phyloP scores from a whole-genome alignment of 805 yeast species.

The Wickerhamomyces rabaulensis region DNA sequence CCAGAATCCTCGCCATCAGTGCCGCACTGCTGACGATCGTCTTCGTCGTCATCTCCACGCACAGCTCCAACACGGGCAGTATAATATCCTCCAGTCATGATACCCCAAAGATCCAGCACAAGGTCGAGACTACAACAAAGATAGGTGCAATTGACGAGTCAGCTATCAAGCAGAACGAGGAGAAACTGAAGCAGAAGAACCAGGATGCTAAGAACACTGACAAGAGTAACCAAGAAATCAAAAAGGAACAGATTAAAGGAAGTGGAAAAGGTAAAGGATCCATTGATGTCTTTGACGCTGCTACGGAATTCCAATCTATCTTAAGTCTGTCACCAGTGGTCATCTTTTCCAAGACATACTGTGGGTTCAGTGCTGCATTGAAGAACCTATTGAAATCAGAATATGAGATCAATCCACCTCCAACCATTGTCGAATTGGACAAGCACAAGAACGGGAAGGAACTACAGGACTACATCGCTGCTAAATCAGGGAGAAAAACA shows the following conservation, averaged over 20 bases:
- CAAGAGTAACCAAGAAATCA: background rate
- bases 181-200: conserved; percentile 18
- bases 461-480: conserved; percentile 67
- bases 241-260: conserved; percentile 6
- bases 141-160: conserved; percentile 35
- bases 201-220: conserved; percentile 7
- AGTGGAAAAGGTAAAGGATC: background rate
- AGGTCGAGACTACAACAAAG: conserved; percentile 13
- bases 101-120: conserved; percentile 1
- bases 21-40: conserved; percentile 33
- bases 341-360: conserved; percentile 47
- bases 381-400: conserved; percentile 59
- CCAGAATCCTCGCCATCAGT: conserved; percentile 36
- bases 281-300: conserved; percentile 37
- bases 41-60: conserved; percentile 30
- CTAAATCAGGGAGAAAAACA: conserved; percentile 70
- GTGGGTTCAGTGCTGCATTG: conserved; percentile 74
- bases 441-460: conserved; percentile 68
- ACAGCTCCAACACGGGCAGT: conserved; percentile 9
- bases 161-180: conserved; percentile 35
- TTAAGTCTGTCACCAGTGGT: conserved; percentile 60
- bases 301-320: conserved; percentile 50
- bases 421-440: conserved; percentile 76
- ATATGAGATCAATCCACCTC: conserved; percentile 69
- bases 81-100: background rate